phyloP scores from a whole-genome alignment of 495 filamentous ascomycete genomes.

The Neurospora hispaniola region DNA sequence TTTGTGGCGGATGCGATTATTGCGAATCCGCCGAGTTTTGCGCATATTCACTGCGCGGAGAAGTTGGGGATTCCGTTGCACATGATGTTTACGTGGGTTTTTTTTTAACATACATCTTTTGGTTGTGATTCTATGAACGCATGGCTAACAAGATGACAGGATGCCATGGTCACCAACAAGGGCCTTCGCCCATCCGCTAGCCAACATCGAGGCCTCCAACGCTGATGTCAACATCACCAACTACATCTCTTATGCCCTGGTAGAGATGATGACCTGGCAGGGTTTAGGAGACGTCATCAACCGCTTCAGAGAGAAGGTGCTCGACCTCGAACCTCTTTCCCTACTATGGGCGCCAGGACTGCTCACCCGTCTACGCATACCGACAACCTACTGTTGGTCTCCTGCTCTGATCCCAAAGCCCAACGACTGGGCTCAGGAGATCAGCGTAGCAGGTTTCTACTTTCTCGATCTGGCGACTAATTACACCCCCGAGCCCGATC shows the following conservation, averaged over 20 bases:
- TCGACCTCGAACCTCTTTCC: slow-evolving; percentile 51
- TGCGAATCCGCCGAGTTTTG: slow-evolving; percentile 57
- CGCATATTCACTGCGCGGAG: slow-evolving; percentile 56
- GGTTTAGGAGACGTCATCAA: slow-evolving; percentile 58
- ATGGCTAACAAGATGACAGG: slow-evolving; percentile 1
- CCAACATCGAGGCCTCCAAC: slow-evolving; percentile 52
- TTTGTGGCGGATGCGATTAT: slow-evolving; percentile 68
- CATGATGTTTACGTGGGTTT: slow-evolving; percentile 46
- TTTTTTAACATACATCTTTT: no score
- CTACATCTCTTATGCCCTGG: slow-evolving; percentile 62
- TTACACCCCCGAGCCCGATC: slow-evolving; percentile 44
- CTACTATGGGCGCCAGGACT: slow-evolving; percentile 56
- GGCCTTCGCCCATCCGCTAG: slow-evolving; percentile 60
- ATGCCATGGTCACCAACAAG: slow-evolving; percentile 55
- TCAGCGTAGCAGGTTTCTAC: slow-evolving; percentile 54
- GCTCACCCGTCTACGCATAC: slow-evolving; percentile 49
- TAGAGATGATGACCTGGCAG: slow-evolving; percentile 58
- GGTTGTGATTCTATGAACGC: background rate
- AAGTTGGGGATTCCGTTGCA: slow-evolving; percentile 53
- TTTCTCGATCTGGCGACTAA: slow-evolving; percentile 53
- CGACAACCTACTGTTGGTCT: slow-evolving; percentile 58
- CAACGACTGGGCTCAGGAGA: slow-evolving; percentile 50
- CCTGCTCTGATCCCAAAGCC: slow-evolving; percentile 56
- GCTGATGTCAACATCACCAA: slow-evolving; percentile 49
- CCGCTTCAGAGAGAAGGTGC: slow-evolving; percentile 46